These are phyloP conservation scores for Paraphaeosphaeria minitans DNA, from an alignment of 2,329 filamentous ascomycete genomes.

Conservation along the genomic window DNA sequence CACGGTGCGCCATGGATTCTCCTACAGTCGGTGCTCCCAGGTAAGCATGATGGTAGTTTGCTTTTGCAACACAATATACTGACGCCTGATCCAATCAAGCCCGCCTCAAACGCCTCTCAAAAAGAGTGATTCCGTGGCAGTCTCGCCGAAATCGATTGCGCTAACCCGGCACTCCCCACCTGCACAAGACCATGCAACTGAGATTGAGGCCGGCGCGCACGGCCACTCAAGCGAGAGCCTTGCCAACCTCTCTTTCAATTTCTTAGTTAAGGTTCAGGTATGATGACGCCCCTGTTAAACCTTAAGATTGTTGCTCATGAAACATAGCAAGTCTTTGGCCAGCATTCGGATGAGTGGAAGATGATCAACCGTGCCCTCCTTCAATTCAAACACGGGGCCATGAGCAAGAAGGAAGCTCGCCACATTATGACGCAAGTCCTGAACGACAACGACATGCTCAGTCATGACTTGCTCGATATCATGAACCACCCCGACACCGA, in stretches of 20 bases:
- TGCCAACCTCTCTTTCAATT: conserved; percentile 12
- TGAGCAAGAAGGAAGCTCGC: conserved; percentile 30
- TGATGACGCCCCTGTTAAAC: neutral
- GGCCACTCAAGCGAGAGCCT: conserved; percentile 11
- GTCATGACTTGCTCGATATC: conserved; percentile 26
- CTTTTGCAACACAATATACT: neutral
- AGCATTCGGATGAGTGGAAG: conserved; percentile 23
- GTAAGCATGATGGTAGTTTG: neutral
- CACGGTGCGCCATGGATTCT: conserved; percentile 5
- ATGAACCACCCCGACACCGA: conserved; percentile 30
- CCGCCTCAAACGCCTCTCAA: neutral
- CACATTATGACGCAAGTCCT: conserved; percentile 26
- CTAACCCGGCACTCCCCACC: neutral
- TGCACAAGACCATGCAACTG: neutral
- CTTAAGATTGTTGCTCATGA: neutral
- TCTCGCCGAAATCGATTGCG: conserved; percentile 5
- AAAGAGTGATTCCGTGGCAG: neutral
- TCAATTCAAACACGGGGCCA: conserved; percentile 21
- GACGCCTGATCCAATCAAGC: conserved; percentile 1
- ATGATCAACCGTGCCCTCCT: conserved; percentile 24
- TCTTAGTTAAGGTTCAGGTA: conserved; percentile 31
- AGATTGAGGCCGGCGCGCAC: conserved; percentile 8
- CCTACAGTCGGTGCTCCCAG: neutral
- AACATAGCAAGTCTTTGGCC: conserved; percentile 32
- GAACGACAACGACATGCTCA: conserved; percentile 26